Evolutionary conservation across 371 early-diverging fungal genomes (phyloP).

Genomic region (Mortierella sp.): DNA sequence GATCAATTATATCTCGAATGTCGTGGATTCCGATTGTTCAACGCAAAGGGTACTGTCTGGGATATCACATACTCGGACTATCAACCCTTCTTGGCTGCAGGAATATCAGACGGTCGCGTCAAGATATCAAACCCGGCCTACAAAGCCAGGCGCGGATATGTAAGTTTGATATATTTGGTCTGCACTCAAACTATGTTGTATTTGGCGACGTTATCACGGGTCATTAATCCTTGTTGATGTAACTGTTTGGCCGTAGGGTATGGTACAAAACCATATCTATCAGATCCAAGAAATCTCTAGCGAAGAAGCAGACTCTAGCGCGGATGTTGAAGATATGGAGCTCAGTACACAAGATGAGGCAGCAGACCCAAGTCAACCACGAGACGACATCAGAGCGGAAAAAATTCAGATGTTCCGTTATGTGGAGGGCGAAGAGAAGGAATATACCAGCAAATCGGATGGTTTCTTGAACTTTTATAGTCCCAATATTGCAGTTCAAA

Average conservation of each 20-base stretch:
- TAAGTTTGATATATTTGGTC: conserved; percentile 7
- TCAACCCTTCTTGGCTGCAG: conserved; percentile 46
- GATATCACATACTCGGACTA: conserved; percentile 44
- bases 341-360: not conserved
- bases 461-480: conserved; percentile 25
- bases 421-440: conserved; percentile 27
- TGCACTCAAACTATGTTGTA: not conserved
- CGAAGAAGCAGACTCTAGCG: not conserved
- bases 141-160: conserved; percentile 40
- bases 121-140: conserved; percentile 37
- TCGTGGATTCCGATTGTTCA: conserved; percentile 30
- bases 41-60: conserved; percentile 42
- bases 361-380: not conserved
- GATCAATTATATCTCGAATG: conserved; percentile 37
- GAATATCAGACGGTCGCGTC: conserved; percentile 43
- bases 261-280: conserved; percentile 40
- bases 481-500: conserved; percentile 38
- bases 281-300: conserved; percentile 16
- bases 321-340: not conserved
- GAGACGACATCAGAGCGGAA: not conserved
- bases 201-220: not conserved
- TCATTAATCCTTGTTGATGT: not conserved
- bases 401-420: not conserved
- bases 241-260: conserved; percentile 17
- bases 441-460: conserved; percentile 21